phyloP scores from a whole-genome alignment of 495 filamentous ascomycete genomes.

The Tricharina praecox region DNA sequence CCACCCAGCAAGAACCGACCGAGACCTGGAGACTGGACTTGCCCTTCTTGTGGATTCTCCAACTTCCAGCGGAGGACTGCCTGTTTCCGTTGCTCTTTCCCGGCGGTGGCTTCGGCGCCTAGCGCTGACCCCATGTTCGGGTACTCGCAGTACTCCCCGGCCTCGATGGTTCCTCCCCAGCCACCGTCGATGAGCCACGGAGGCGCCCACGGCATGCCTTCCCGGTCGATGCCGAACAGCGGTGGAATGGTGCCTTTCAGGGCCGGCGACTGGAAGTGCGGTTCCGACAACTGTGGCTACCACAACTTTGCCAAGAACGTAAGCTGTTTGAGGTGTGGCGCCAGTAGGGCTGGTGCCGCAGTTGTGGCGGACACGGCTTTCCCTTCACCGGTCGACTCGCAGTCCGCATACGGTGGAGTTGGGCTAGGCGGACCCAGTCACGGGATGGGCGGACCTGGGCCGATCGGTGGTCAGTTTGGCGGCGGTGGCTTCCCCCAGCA shows the following conservation, averaged over 20 bases:
- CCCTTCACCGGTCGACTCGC: conserved; percentile 74
- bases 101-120: conserved; percentile 65
- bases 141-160: conserved; percentile 54
- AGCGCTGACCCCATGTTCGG: conserved; percentile 54
- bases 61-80: conserved; percentile 97
- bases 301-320: conserved; percentile 99
- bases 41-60: conserved; percentile 79
- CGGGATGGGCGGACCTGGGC: conserved; percentile 68
- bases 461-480: conserved; percentile 56
- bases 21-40: conserved; percentile 95
- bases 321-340: conserved; percentile 88
- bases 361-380: conserved; percentile 88
- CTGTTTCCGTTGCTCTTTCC: conserved; percentile 97
- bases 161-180: conserved; percentile 59
- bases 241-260: conserved; percentile 87
- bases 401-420: conserved; percentile 52
- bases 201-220: conserved; percentile 45
- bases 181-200: conserved; percentile 60
- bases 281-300: conserved; percentile 92
- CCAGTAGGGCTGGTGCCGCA: conserved; percentile 78
- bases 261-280: conserved; percentile 97
- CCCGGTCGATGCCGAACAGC: conserved; percentile 26
- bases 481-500: conserved; percentile 44
- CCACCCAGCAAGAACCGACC: conserved; percentile 96
- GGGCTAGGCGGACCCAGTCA: conserved; percentile 45